These are phyloP conservation scores for Metschnikowia bowlesiae DNA, from an alignment of 805 yeast species.

Conservation along the genomic window DNA sequence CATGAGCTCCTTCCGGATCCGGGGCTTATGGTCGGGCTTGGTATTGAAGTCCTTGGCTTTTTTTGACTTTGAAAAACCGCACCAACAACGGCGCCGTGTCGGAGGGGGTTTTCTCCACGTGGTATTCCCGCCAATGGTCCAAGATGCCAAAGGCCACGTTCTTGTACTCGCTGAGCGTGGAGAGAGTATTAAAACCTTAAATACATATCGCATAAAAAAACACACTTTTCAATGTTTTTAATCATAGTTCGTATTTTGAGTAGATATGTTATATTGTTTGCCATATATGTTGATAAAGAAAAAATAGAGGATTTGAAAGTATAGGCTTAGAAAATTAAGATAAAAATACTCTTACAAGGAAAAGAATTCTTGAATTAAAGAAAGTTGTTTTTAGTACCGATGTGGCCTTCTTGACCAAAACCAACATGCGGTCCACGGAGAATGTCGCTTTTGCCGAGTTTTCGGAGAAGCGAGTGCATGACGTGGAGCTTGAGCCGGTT, in stretches of 20 bases:
- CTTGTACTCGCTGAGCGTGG: conserved; percentile 44
- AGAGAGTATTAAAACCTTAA: background rate
- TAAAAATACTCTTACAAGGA: too few species aligned
- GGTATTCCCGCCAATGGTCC: conserved; percentile 78
- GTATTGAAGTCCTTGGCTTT: conserved; percentile 23
- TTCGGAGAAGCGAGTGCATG: conserved; percentile 19
- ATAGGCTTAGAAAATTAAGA: too few species aligned
- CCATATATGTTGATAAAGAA: too few species aligned
- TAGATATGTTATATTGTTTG: too few species aligned
- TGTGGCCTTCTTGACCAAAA: conserved; percentile 46
- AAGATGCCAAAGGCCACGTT: conserved; percentile 47
- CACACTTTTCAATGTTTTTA: too few species aligned
- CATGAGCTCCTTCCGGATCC: conserved; percentile 15
- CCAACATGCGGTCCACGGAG: conserved; percentile 67
- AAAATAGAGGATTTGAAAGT: too few species aligned
- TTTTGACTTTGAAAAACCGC: conserved; percentile 55
- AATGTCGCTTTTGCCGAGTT: conserved; percentile 49
- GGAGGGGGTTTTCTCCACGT: conserved; percentile 65
- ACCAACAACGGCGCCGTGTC: conserved; percentile 49
- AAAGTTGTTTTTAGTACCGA: too few species aligned
- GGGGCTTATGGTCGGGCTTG: conserved; percentile 21
- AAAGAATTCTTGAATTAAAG: too few species aligned
- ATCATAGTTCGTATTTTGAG: too few species aligned
- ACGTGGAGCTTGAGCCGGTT: conserved; percentile 19
- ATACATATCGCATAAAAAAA: too few species aligned